A percentile compares a stretch with the other conserved stretches of the same genome.
Conservation (phyloP, 208 protist genomes). For the Hexamita inflata region DNA sequence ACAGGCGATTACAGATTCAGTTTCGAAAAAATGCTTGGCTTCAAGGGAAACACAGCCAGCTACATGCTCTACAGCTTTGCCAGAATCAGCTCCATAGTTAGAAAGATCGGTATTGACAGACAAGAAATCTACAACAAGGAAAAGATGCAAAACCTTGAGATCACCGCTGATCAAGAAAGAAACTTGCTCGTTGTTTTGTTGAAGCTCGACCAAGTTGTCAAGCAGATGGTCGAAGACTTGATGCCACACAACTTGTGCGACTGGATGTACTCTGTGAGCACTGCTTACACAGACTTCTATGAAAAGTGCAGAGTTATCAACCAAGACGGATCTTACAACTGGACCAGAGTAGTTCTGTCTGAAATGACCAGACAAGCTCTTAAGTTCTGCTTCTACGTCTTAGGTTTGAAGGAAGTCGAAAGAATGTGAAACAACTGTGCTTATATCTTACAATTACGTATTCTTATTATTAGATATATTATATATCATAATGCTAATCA, state of each 20-base stretch:
- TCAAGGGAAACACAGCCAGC: conserved; percentile 81
- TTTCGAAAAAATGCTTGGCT: conserved; percentile 78
- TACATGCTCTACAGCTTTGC: conserved; percentile 88
- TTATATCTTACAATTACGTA: too few species aligned
- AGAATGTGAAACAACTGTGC: conserved; percentile 46
- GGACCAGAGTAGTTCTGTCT: conserved; percentile 49
- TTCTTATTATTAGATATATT: too few species aligned
- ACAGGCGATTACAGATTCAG: conserved; percentile 76
- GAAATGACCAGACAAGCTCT: conserved; percentile 67
- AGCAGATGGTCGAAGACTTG: conserved; percentile 53
- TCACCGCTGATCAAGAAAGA: conserved; percentile 52
- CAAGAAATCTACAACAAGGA: conserved; percentile 55
- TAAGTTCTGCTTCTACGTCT: conserved; percentile 64
- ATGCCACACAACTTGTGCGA: conserved; percentile 75
- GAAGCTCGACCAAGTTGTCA: conserved; percentile 14
- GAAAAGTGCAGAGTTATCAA: conserved; percentile 63
- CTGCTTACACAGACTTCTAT: conserved; percentile 78
- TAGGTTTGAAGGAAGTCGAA: conserved; percentile 58
- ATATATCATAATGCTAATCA: too few species aligned
- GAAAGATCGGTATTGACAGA: conserved; percentile 58
- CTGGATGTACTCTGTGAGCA: conserved; percentile 75
- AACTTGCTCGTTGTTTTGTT: conserved; percentile 32
- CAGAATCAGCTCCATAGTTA: conserved; percentile 72
- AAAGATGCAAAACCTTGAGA: conserved; percentile 55
- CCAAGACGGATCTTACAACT: conserved; percentile 50